A percentile compares a stretch with the other conserved stretches of the same genome.
Conservation (phyloP, 306 rosid genomes). For the Prunus campanulata region DNA sequence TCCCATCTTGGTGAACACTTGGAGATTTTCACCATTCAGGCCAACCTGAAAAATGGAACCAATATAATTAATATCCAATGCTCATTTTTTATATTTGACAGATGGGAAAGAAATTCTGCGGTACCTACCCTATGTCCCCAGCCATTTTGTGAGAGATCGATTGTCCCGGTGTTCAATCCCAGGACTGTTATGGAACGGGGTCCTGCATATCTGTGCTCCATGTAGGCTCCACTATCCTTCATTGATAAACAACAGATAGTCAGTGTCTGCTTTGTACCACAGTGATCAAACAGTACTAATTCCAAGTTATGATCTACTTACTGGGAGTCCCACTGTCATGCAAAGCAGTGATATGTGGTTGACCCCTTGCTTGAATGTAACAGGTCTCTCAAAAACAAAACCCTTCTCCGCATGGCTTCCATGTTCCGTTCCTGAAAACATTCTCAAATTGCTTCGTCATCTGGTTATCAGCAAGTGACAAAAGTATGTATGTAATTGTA, state of each 20-base stretch:
- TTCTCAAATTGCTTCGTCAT: neutral
- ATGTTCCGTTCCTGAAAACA: conserved; percentile 50
- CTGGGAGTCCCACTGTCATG: conserved; percentile 69
- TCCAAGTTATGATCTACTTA: conserved; percentile 38
- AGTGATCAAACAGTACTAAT: conserved; percentile 1
- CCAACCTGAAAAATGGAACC: conserved; percentile 45
- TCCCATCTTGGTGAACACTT: conserved; percentile 47
- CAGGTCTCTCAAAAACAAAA: conserved; percentile 40
- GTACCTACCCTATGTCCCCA: conserved; percentile 70
- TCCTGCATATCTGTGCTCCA: conserved; percentile 89
- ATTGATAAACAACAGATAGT: conserved; percentile 10
- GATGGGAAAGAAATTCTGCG: neutral
- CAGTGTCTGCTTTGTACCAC: neutral
- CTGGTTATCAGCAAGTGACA: neutral
- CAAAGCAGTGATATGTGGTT: conserved; percentile 57
- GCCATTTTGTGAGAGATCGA: conserved; percentile 45
- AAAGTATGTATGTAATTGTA: neutral
- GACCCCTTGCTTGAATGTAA: conserved; percentile 40
- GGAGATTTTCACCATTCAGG: conserved; percentile 47
- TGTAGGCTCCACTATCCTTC: conserved; percentile 94
- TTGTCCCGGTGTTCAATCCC: conserved; percentile 57
- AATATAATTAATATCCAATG: neutral
- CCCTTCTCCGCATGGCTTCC: conserved; percentile 64
- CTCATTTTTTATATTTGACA: neutral
- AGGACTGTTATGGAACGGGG: conserved; percentile 48